Evolutionary conservation across 139 green algal species (phyloP).

Genomic region (Diplosphaera chodatii): DNA sequence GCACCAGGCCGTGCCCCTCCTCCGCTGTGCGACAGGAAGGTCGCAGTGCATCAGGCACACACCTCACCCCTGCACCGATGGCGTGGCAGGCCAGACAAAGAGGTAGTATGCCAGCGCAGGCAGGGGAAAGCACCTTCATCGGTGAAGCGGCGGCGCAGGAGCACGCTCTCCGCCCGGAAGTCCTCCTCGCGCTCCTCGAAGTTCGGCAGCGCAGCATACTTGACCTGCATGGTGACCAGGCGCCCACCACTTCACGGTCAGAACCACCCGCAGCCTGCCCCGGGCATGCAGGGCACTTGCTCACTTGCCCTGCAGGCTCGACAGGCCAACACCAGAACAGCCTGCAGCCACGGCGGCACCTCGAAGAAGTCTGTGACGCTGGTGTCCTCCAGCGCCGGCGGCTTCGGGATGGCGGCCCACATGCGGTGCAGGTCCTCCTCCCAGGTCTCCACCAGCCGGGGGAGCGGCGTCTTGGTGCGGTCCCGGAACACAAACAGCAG

Average conservation of each 20-base stretch:
- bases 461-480: conserved; percentile 80
- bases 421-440: conserved; percentile 70
- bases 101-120: too few relatives aligned
- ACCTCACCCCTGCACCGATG: too few relatives aligned
- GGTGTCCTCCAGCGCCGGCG: conserved; percentile 53
- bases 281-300: too few relatives aligned
- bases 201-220: conserved; percentile 80
- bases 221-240: too few relatives aligned
- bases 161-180: conserved; percentile 70
- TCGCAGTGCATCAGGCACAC: too few relatives aligned
- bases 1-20: conserved; percentile 52
- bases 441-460: conserved; percentile 51
- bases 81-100: too few relatives aligned
- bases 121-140: conserved; percentile 51
- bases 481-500: conserved; percentile 99
- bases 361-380: conserved; percentile 89
- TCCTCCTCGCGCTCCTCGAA: conserved; percentile 91
- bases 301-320: too few relatives aligned
- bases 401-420: conserved; percentile 88
- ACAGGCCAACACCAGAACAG: too few relatives aligned
- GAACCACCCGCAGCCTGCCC: too few relatives aligned
- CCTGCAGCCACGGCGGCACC: too few relatives aligned
- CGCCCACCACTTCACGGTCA: too few relatives aligned
- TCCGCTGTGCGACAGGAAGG: neutral
- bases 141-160: conserved; percentile 68